Evolutionary conservation across 352 stramenopile species (phyloP).

Genomic region (Pythium vanterpoolii): DNA sequence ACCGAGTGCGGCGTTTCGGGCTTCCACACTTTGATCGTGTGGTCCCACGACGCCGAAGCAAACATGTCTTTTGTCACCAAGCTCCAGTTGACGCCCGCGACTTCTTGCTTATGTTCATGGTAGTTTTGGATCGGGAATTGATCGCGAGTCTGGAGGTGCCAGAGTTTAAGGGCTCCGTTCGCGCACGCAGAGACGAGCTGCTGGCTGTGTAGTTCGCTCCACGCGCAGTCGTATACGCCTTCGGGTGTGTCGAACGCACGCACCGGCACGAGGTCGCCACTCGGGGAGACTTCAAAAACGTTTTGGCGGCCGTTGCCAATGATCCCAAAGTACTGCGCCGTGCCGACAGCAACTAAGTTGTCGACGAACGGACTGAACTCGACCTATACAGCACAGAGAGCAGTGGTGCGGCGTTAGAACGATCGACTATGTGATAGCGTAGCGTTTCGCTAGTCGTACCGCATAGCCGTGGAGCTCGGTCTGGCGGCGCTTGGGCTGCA

Average conservation of each 20-base stretch:
- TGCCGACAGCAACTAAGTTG: slow-evolving; percentile 82
- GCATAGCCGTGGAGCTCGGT: slow-evolving; percentile 71
- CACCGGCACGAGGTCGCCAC: slow-evolving; percentile 56
- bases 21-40: slow-evolving; percentile 85
- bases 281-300: slow-evolving; percentile 75
- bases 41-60: slow-evolving; percentile 84
- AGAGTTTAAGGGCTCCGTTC: slow-evolving; percentile 88
- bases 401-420: neutral
- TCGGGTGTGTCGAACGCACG: slow-evolving; percentile 88
- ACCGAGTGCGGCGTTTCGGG: slow-evolving; percentile 69
- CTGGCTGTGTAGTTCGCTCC: slow-evolving; percentile 85
- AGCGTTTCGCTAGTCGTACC: slow-evolving; percentile 24
- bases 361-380: slow-evolving; percentile 92
- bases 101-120: slow-evolving; percentile 84
- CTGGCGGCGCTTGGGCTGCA: slow-evolving; percentile 54
- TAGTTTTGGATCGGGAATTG: slow-evolving; percentile 87
- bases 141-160: slow-evolving; percentile 85
- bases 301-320: slow-evolving; percentile 88
- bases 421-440: neutral
- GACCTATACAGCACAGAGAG: slow-evolving; percentile 40
- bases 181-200: slow-evolving; percentile 86
- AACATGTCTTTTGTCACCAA: slow-evolving; percentile 86
- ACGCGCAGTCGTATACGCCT: slow-evolving; percentile 88
- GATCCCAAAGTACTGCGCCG: slow-evolving; percentile 91
- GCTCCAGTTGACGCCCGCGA: slow-evolving; percentile 90